Base-by-base conservation (phyloP, 768 basidiomycete species). In the Leccinellum rugosiceps region DNA sequence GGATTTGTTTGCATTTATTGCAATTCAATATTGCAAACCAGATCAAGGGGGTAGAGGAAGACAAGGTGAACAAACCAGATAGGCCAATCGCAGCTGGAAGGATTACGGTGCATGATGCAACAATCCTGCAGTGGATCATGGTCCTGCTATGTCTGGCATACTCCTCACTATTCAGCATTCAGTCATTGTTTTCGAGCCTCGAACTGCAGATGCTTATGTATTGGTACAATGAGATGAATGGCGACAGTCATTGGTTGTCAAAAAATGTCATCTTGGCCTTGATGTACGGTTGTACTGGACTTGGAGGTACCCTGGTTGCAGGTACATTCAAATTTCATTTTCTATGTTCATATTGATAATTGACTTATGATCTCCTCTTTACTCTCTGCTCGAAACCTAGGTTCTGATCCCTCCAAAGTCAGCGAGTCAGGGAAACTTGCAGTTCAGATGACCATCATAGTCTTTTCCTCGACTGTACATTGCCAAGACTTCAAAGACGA, bases 401-500 rank as follows among this genome's bases (percentile, higher is more conserved):
- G 63, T 3, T 25, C 53, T 3, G 65, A 74, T 50, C 54, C 60
- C n/a, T 53, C 62, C 5, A 55, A 45, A 7, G 55, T 75, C 21
- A 73, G 70, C 30, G 57, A 66, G 7, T 71, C 69, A 1, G 72
- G 65, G 4, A 59, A 63, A 44, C 56, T 73, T 4, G 72, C 79
- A 0, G 59, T 76, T 43, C 66, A 68, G 43, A 57, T 77, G 51
- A 77, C 74, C 26, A 67, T 72, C 6, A 67, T 68, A 0, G 73
- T 79, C 11, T 72, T 80, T 43, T 63, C 74, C 3, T 79, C 80
- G 0, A 81, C 80, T 4, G 76, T 80, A 9, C 79, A 81, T 17
- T 74, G 77, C 2, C 78, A 80, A 64, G 81, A 82, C 57, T 82
- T 78, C 55, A 70, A 76, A 30, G 81, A 82, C 53, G 62, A 73